A percentile compares a stretch with the other conserved stretches of the same genome.
Conservation (phyloP, 306 rosid species). For the Rosa chinensis region DNA sequence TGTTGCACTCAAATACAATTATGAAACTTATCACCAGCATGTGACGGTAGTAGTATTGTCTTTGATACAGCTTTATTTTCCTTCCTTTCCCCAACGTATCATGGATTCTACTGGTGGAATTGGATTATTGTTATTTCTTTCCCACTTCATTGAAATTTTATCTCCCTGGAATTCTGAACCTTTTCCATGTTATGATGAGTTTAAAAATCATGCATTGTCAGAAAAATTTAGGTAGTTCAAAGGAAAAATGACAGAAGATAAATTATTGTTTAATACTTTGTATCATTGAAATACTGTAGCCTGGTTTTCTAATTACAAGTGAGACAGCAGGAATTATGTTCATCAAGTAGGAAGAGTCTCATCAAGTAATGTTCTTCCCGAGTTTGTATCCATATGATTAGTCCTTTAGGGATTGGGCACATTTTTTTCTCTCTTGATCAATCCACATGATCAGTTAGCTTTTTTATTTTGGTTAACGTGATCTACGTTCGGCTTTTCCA, state of each 20-base stretch:
- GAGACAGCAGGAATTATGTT: slow-evolving; percentile 63
- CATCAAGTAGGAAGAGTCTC: slow-evolving; percentile 65
- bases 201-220: not conserved
- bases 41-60: not conserved
- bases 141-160: not conserved
- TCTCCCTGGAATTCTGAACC: not conserved
- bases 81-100: not conserved
- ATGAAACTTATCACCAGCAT: not conserved
- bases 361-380: slow-evolving; percentile 32
- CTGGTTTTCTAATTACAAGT: slow-evolving; percentile 24
- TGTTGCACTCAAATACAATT: not conserved
- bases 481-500: slow-evolving; percentile 22
- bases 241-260: not conserved
- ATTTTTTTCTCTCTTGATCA: not conserved
- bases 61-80: not conserved
- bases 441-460: not conserved
- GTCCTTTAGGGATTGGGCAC: not conserved
- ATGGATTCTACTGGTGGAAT: not conserved
- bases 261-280: too few relatives aligned
- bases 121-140: not conserved
- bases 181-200: not conserved
- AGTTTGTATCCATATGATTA: not conserved
- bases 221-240: not conserved
- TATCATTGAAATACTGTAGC: not conserved
- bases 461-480: not conserved